These are phyloP conservation scores for Coprinellus aureogranulatus DNA, from an alignment of 768 basidiomycete species.

Conservation along the genomic window DNA sequence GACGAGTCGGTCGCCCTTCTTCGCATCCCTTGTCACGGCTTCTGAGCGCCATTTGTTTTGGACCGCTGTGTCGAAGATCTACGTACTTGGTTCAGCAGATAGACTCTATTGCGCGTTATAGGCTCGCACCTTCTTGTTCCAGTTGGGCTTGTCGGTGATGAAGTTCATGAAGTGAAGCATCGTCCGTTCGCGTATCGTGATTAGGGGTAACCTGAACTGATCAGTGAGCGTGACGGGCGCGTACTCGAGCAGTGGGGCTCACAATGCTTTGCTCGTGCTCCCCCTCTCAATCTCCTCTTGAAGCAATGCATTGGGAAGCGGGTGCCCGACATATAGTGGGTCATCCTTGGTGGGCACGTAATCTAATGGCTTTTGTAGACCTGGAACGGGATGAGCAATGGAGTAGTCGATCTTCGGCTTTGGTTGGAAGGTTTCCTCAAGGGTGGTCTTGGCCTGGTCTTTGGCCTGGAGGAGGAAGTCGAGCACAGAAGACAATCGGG, in stretches of 20 bases:
- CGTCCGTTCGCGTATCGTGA: slow-evolving; percentile 21
- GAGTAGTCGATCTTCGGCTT: background rate
- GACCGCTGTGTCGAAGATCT: slow-evolving; percentile 17
- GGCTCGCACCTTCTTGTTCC: slow-evolving; percentile 20
- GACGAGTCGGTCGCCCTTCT: no score
- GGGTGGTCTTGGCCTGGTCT: background rate
- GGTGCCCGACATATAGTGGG: slow-evolving; percentile 3
- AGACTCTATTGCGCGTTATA: background rate
- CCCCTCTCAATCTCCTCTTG: background rate
- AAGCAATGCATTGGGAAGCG: slow-evolving; percentile 1
- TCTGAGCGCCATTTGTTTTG: slow-evolving; percentile 18
- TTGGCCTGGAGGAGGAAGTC: background rate
- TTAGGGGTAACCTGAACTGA: background rate
- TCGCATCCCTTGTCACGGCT: background rate
- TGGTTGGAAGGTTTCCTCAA: background rate
- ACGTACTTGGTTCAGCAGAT: background rate
- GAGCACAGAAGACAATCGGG: background rate
- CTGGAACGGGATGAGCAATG: slow-evolving; percentile 6
- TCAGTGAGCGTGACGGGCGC: background rate
- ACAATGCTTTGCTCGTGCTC: background rate
- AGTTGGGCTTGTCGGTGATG: slow-evolving; percentile 24
- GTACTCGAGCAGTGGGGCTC: background rate
- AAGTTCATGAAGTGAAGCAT: slow-evolving; percentile 25
- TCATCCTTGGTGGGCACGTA: slow-evolving; percentile 2
- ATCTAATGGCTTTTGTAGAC: background rate